Percentiles rank a stretch among this genome's conserved stretches.
Evolutionary conservation across 2,329 filamentous ascomycete genomes (phyloP).

Genomic region (Penicillium sp.): DNA sequence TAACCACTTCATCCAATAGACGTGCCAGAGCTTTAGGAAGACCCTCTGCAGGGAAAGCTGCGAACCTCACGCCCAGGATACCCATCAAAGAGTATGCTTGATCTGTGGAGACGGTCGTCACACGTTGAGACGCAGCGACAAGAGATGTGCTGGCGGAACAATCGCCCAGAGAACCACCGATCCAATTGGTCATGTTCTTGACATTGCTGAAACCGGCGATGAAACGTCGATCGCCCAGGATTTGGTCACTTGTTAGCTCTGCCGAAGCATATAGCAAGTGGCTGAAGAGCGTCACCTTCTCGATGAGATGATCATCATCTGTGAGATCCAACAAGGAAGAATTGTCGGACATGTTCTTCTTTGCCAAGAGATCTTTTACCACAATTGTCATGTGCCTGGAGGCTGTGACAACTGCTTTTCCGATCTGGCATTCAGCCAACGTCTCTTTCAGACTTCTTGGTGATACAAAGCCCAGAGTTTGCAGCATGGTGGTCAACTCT

Average conservation of each 20-base stretch:
- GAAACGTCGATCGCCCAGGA: neutral
- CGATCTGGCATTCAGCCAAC: neutral
- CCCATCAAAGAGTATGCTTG: conserved; percentile 23
- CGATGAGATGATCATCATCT: neutral
- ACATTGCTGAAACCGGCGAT: neutral
- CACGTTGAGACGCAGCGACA: conserved; percentile 10
- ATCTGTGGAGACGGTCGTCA: conserved; percentile 15
- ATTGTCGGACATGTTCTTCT: neutral
- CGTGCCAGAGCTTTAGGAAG: conserved; percentile 17
- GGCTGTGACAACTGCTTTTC: neutral
- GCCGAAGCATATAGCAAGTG: neutral
- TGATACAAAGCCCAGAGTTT: neutral
- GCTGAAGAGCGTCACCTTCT: neutral
- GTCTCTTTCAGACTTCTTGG: neutral
- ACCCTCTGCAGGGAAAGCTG: conserved; percentile 18
- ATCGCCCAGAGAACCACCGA: neutral
- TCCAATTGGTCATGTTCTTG: conserved; percentile 1
- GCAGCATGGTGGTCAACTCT: neutral
- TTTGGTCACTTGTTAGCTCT: neutral
- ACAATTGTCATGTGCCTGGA: neutral
- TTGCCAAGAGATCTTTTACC: neutral
- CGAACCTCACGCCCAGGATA: conserved; percentile 19
- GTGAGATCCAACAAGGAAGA: neutral
- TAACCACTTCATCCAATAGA: conserved; percentile 17
- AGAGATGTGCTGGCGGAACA: conserved; percentile 14